Conservation (phyloP, 352 stramenopile genomes). For the Phytophthora fragariaefolia region DNA sequence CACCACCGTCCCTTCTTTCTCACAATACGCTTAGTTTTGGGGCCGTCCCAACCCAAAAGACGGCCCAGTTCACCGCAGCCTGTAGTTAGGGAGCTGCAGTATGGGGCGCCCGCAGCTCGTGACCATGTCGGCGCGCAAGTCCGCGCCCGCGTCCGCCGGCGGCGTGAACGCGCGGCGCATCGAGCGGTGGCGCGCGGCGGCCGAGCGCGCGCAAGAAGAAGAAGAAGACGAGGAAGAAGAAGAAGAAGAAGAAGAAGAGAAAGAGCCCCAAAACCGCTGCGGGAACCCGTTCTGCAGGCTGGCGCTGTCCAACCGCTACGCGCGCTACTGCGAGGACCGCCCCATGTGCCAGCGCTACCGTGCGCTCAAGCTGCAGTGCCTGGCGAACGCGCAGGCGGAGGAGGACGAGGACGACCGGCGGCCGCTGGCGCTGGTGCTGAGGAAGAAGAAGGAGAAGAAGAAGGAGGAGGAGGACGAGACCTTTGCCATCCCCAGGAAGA, state of each 20-base stretch:
- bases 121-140: slow-evolving; percentile 38
- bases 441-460: slow-evolving; percentile 17
- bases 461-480: slow-evolving; percentile 11
- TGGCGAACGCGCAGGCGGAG: slow-evolving; percentile 30
- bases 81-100: slow-evolving; percentile 9
- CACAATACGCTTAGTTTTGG: too few species aligned
- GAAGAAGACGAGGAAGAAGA: slow-evolving; percentile 4
- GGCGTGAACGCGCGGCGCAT: slow-evolving; percentile 3
- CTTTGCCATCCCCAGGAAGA: slow-evolving; percentile 49
- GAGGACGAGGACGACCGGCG: slow-evolving; percentile 28
- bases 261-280: slow-evolving; percentile 30
- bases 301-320: slow-evolving; percentile 45
- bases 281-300: slow-evolving; percentile 65
- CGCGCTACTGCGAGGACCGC: slow-evolving; percentile 55
- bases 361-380: slow-evolving; percentile 58
- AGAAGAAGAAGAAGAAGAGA: slow-evolving; percentile 4
- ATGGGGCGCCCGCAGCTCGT: neutral
- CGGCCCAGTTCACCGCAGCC: too few species aligned
- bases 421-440: slow-evolving; percentile 12
- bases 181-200: neutral
- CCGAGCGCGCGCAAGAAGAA: neutral
- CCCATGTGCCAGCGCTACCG: slow-evolving; percentile 63
- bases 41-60: too few species aligned
- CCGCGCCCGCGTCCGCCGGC: slow-evolving; percentile 16
- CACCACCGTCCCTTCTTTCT: too few species aligned